A percentile compares a stretch with the other conserved stretches of the same genome.
These are phyloP conservation scores for Cyberlindnera maritima DNA, from an alignment of 805 yeast genomes.

Conservation along the genomic window DNA sequence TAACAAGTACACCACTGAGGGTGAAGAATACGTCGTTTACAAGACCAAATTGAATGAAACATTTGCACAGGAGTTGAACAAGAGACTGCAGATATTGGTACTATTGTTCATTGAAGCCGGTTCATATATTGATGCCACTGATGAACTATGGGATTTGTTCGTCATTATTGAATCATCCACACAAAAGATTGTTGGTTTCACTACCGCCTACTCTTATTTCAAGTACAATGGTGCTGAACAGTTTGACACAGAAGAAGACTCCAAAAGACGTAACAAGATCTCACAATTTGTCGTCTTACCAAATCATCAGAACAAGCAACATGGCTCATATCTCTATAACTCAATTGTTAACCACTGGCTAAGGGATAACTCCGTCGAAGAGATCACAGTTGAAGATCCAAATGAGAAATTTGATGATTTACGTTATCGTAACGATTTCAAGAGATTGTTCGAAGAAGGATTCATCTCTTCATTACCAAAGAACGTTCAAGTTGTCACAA, in stretches of 20 bases:
- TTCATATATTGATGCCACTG: slow-evolving; percentile 74
- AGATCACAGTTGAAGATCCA: slow-evolving; percentile 92
- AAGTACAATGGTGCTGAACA: slow-evolving; percentile 54
- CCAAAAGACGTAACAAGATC: slow-evolving; percentile 60
- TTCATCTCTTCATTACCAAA: slow-evolving; percentile 30
- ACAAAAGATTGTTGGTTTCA: slow-evolving; percentile 65
- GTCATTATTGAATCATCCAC: slow-evolving; percentile 39
- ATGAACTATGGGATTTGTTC: slow-evolving; percentile 79
- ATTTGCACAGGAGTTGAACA: slow-evolving; percentile 51
- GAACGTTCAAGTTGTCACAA: slow-evolving; percentile 24
- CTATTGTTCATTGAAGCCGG: slow-evolving; percentile 92
- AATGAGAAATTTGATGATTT: slow-evolving; percentile 88
- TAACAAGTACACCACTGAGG: slow-evolving; percentile 33
- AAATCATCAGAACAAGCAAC: slow-evolving; percentile 68
- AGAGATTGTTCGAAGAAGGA: slow-evolving; percentile 38
- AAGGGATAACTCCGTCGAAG: slow-evolving; percentile 49
- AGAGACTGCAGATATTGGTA: slow-evolving; percentile 74
- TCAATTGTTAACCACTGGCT: slow-evolving; percentile 55
- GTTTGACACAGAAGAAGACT: slow-evolving; percentile 42
- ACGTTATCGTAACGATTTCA: slow-evolving; percentile 78
- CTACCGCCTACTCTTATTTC: slow-evolving; percentile 84
- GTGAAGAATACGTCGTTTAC: slow-evolving; percentile 48
- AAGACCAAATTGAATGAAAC: slow-evolving; percentile 36
- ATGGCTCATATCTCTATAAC: slow-evolving; percentile 69
- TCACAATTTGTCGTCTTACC: slow-evolving; percentile 88